phyloP scores from a whole-genome alignment of 331 rosid species.

The Quercus lobata region DNA sequence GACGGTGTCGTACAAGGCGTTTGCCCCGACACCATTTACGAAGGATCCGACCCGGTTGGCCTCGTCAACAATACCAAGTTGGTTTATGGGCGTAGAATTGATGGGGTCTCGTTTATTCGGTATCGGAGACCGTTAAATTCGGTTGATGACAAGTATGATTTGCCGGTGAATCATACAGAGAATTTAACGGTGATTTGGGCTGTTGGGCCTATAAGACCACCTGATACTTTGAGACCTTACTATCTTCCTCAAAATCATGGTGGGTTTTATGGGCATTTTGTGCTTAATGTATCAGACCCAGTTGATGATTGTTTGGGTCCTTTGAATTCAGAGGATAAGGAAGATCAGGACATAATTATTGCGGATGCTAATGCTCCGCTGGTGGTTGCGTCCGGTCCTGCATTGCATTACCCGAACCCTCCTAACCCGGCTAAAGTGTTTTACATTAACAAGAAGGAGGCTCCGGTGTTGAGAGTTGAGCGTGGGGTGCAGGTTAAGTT shows the following conservation, averaged over 20 bases:
- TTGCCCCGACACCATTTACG: slow-evolving; percentile 75
- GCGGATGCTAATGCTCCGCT: slow-evolving; percentile 75
- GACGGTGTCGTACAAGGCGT: slow-evolving; percentile 63
- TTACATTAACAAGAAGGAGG: slow-evolving; percentile 86
- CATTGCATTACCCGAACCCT: slow-evolving; percentile 74
- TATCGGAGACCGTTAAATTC: slow-evolving; percentile 64
- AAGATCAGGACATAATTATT: slow-evolving; percentile 72
- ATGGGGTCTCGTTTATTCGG: slow-evolving; percentile 74
- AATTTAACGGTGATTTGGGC: slow-evolving; percentile 87
- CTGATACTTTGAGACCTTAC: slow-evolving; percentile 60
- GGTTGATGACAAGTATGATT: slow-evolving; percentile 56
- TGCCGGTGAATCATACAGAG: slow-evolving; percentile 44
- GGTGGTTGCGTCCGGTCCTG: slow-evolving; percentile 56
- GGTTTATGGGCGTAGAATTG: slow-evolving; percentile 72
- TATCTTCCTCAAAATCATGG: slow-evolving; percentile 94
- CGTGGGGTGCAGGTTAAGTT: slow-evolving; percentile 86
- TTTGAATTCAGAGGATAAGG: slow-evolving; percentile 71
- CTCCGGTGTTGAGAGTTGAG: slow-evolving; percentile 87
- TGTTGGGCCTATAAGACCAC: slow-evolving; percentile 68
- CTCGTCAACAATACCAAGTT: slow-evolving; percentile 54
- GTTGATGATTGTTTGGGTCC: slow-evolving; percentile 83
- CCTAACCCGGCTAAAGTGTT: slow-evolving; percentile 79
- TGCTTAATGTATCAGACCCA: slow-evolving; percentile 58
- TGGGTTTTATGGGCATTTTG: slow-evolving; percentile 54
- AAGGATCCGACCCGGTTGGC: slow-evolving; percentile 38